Base-by-base conservation (phyloP, 768 basidiomycete species). In the Imleria badia region DNA sequence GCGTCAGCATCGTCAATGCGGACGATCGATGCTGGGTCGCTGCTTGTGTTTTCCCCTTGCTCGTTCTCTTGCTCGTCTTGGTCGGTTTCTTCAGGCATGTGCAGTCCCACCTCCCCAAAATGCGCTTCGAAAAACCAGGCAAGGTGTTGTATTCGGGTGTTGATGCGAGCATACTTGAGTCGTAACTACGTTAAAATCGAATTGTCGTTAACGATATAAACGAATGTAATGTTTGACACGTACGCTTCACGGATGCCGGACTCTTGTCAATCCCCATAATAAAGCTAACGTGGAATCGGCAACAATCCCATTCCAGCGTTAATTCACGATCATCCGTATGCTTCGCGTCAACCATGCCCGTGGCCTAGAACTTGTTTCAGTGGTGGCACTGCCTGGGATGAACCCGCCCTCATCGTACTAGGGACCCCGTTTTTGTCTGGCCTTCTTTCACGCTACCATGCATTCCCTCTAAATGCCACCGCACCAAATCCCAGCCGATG, bases 381-480 rank as follows among this genome's bases (percentile, higher is more conserved):
- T 30, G 9, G 39, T 23, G 42, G 42, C 29, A 8, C 50, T 11
- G 49, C 41, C 33, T 6, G 12, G 45, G 55, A n/a, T 39, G 45
- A 29, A 52, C 84, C 52, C 62, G 90, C 91, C 72, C 91, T 76
- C 80, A 91, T 83, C 9, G 83, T 86, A n/a, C n/a, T n/a, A 22
- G 78, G 78, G 31, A 81, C 72, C 7, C 83, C 85, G 45, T 86
- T 81, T 47, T 81, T 82, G 70, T 91, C n/a, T 80, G 39, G 0
- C 89, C 89, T 45, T 91, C 87, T 54, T 90, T 85, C 1, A 94
- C 82, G 45, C 75, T 81, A 5, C 93, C 93, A 65, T 87, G 95
- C 92, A 96, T 98, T 9, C 96, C 96, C 71, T 98, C 94, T 54
- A 98, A 69, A 72, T 98, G 95, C 96, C 97, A 98, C 57, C 86